Conservation (phyloP, 768 basidiomycete genomes). For the Boletus vermiculosoides region DNA sequence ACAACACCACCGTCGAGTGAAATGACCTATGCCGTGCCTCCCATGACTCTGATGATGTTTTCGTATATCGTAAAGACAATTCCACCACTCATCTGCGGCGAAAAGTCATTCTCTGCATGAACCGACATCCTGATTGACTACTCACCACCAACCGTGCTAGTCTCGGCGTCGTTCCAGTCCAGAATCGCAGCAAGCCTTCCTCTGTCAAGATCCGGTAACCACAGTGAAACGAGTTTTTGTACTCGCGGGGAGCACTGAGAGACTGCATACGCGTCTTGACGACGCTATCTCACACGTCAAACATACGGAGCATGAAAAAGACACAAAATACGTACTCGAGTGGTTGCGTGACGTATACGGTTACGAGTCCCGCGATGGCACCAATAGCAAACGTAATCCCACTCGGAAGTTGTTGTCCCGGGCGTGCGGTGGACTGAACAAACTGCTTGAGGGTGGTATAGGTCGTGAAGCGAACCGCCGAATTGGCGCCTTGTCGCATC, state of each 20-base stretch:
- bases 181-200: slow-evolving; percentile 89
- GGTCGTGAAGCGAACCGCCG: slow-evolving; percentile 92
- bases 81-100: slow-evolving; percentile 79
- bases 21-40: slow-evolving; percentile 20
- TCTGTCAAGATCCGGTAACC: slow-evolving; percentile 93
- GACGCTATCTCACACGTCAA: slow-evolving; percentile 51
- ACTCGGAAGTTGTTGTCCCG: slow-evolving; percentile 81
- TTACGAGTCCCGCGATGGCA: slow-evolving; percentile 89
- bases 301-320: neutral
- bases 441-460: slow-evolving; percentile 94
- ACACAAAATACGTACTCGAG: slow-evolving; percentile 55
- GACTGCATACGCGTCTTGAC: slow-evolving; percentile 99
- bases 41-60: slow-evolving; percentile 60
- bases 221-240: slow-evolving; percentile 94
- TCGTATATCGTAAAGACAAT: slow-evolving; percentile 94
- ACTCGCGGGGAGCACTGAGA: slow-evolving; percentile 75
- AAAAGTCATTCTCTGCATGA: neutral
- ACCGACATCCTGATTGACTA: slow-evolving; percentile 6
- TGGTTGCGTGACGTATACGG: slow-evolving; percentile 89
- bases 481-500: slow-evolving; percentile 98
- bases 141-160: slow-evolving; percentile 80
- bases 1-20: neutral
- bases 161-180: slow-evolving; percentile 95
- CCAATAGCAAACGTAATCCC: slow-evolving; percentile 94
- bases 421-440: slow-evolving; percentile 78